Base-by-base conservation (phyloP, 2,329 filamentous ascomycete genomes). In the Trichoderma gracile region DNA sequence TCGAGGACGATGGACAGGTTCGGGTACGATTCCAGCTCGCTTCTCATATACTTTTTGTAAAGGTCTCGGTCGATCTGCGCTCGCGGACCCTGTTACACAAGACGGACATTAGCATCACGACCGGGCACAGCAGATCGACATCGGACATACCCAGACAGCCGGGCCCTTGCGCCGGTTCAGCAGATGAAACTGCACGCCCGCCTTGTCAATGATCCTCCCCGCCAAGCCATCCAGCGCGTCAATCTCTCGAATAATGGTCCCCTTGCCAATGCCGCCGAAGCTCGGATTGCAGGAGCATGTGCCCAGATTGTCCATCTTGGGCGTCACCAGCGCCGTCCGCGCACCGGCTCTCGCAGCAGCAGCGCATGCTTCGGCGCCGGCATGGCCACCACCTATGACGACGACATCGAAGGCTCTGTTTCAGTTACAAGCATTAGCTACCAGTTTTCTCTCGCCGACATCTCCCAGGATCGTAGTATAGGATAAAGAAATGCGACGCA, bases 231-330 rank as follows among this genome's bases (percentile, higher is more conserved):
- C 95, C 66, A 99, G 82, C 0, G 95, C 95, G 79, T 99, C 95
- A 38, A 99, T 89, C 77, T 99, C 95, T 47, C 94, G 89, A 57
- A 99, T 81, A 81, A 99, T 97, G 10, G 92, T 98, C 17, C 95
- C 95, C 76, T 99, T 99, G 50, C 95, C 95, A 70, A 99, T 98
- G n/a, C 95, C 95, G 45, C 95, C 95, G 73, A 99, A 96, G 68
- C 92, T 96, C 1, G 94, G 94, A 75, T 98, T 98, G 79, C 94
- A 98, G 42, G 93, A 97, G 79, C 94, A 98, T 33, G 95, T 92
- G 63, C 94, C 94, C 21, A 98, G 87, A 71, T 97, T 97, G 65
- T 93, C 89, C 65, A 92, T 77, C 66, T 90, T 92, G 2, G 94
- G 95, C 1, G 95, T 99, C 55, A 99, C 83, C 69, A 99, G 85